phyloP scores from a whole-genome alignment of 1,139 yeast genomes.

The Yamadazyma dendronema region DNA sequence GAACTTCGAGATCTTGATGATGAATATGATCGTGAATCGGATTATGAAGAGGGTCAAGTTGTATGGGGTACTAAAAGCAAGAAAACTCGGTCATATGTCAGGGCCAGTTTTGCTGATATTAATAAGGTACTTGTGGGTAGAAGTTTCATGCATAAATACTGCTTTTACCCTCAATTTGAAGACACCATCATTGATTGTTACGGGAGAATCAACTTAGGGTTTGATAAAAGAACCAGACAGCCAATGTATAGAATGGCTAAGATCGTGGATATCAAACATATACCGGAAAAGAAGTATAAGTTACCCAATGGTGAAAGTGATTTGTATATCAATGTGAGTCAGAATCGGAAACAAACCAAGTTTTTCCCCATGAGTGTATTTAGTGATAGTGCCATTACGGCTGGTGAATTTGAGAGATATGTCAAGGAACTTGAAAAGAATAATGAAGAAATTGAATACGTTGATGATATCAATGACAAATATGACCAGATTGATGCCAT shows the following conservation, averaged over 20 bases:
- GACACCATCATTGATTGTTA: slow-evolving; percentile 68
- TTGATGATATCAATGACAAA: slow-evolving; percentile 67
- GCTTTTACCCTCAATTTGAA: slow-evolving; percentile 80
- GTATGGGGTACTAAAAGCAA: slow-evolving; percentile 49
- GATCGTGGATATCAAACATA: slow-evolving; percentile 59
- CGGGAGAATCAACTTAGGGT: slow-evolving; percentile 80
- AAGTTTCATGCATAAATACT: slow-evolving; percentile 66
- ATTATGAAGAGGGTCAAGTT: slow-evolving; percentile 45
- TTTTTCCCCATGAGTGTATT: slow-evolving; percentile 74
- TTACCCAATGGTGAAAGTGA: slow-evolving; percentile 57
- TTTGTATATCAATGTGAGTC: slow-evolving; percentile 62
- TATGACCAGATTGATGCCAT: slow-evolving; percentile 57
- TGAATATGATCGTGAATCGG: slow-evolving; percentile 31
- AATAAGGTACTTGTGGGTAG: slow-evolving; percentile 77
- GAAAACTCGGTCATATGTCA: slow-evolving; percentile 19
- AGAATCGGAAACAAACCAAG: slow-evolving; percentile 64
- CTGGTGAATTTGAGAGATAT: slow-evolving; percentile 74
- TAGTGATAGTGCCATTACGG: slow-evolving; percentile 70
- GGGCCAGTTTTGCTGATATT: slow-evolving; percentile 51
- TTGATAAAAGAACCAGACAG: slow-evolving; percentile 57
- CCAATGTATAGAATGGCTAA: slow-evolving; percentile 84
- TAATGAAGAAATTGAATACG: slow-evolving; percentile 59
- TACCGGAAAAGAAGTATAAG: slow-evolving; percentile 55
- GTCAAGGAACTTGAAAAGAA: slow-evolving; percentile 58
- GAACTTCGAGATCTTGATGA: slow-evolving; percentile 44